These are phyloP conservation scores for Fraxinus greggii DNA, from an alignment of 305 asterid species.

Conservation along the genomic window DNA sequence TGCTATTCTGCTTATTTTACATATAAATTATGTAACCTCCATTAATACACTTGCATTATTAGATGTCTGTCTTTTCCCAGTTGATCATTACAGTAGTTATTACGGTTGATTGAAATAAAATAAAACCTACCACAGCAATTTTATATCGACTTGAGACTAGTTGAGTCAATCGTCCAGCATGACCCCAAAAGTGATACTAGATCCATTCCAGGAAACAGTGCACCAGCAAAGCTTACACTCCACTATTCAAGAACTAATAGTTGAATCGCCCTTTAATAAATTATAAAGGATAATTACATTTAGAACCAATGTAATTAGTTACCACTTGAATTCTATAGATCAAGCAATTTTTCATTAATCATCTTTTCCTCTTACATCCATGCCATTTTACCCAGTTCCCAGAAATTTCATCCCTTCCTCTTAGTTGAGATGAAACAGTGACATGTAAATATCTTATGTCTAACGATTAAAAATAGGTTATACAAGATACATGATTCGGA, in stretches of 20 bases:
- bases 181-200: not conserved
- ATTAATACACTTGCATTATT: not conserved
- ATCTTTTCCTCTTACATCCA: not conserved
- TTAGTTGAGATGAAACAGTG: not conserved
- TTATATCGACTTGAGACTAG: not conserved
- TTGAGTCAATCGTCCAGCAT: not conserved
- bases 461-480: not conserved
- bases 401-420: not conserved
- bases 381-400: not conserved
- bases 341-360: not conserved
- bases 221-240: not conserved
- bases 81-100: not conserved
- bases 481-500: not conserved
- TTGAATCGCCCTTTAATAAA: not conserved
- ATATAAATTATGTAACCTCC: slow-evolving; percentile 7
- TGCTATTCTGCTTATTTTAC: not conserved
- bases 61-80: not conserved
- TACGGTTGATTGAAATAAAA: not conserved
- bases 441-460: not conserved
- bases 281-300: not conserved
- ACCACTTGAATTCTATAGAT: not conserved
- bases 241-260: not conserved
- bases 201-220: not conserved
- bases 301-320: not conserved
- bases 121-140: not conserved